Conservation (phyloP, 257 asterid genomes). For the Forsythia viridissima region DNA sequence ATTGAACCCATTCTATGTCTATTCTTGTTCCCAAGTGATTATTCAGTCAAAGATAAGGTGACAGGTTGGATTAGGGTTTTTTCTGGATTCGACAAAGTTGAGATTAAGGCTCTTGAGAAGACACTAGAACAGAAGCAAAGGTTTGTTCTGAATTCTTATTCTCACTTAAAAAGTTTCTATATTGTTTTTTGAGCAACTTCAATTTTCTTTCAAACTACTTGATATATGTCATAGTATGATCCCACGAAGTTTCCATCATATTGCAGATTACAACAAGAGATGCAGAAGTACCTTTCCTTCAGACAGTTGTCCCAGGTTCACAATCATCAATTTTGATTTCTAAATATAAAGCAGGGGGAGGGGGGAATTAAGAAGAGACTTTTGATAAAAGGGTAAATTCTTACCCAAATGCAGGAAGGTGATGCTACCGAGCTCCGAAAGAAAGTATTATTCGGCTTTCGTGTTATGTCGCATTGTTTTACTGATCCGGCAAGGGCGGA, state of each 20-base stretch:
- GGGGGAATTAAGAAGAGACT: constrained; percentile 12
- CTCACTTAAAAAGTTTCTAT: constrained; percentile 15
- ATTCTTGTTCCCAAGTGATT: constrained; percentile 75
- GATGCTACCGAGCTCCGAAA: constrained; percentile 78
- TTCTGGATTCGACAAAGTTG: constrained; percentile 83
- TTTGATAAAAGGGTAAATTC: constrained; percentile 25
- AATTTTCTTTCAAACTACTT: constrained; percentile 15
- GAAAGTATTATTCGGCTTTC: constrained; percentile 67
- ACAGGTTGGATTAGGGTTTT: constrained; percentile 69
- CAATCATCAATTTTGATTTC: constrained; percentile 14
- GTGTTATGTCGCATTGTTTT: constrained; percentile 87
- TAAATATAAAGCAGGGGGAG: constrained; percentile 10
- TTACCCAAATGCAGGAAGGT: constrained; percentile 62
- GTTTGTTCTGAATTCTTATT: constrained; percentile 41
- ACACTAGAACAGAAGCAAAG: constrained; percentile 94
- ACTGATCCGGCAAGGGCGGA: constrained; percentile 78
- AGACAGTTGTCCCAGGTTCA: constrained; percentile 76
- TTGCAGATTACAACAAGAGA: constrained; percentile 89
- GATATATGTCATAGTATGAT: not conserved
- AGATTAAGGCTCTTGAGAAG: constrained; percentile 94
- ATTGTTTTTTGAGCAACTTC: not conserved
- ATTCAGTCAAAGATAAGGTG: constrained; percentile 71
- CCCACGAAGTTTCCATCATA: constrained; percentile 20
- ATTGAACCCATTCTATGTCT: constrained; percentile 76
- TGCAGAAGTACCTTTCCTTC: constrained; percentile 81